Conservation (phyloP, 495 filamentous ascomycete genomes). For the Aspergillus sparsus region DNA sequence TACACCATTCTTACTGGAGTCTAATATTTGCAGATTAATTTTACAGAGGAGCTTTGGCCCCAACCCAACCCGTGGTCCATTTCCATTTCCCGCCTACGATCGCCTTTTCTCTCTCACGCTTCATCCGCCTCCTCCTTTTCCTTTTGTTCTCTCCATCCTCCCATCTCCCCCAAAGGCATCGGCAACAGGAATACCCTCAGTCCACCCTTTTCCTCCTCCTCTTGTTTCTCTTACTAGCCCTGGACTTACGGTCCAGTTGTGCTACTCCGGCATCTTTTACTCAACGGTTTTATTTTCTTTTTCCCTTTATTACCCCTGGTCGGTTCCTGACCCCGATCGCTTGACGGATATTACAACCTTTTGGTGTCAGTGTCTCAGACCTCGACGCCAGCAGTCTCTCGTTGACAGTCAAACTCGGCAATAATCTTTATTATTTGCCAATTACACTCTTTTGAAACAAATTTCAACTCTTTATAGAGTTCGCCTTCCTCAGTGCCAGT, state of each 20-base stretch:
- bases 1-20: conserved; percentile 14
- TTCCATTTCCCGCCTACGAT: conserved; percentile 27
- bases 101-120: conserved; percentile 15
- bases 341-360: conserved; percentile 10
- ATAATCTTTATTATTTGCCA: conserved; percentile 24
- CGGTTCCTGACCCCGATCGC: conserved; percentile 10
- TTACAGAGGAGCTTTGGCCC: conserved; percentile 23
- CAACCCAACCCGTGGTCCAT: conserved; percentile 26
- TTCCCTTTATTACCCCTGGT: conserved; percentile 14
- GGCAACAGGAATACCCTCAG: conserved; percentile 6
- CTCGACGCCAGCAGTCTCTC: conserved; percentile 37
- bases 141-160: conserved; percentile 4
- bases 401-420: conserved; percentile 30
- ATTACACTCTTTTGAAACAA: conserved; percentile 27
- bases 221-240: conserved; percentile 15
- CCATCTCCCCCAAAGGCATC: conserved; percentile 10
- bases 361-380: conserved; percentile 28
- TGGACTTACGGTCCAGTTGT: conserved; percentile 24
- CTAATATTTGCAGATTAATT: conserved; percentile 27
- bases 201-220: conserved; percentile 8
- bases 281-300: conserved; percentile 8
- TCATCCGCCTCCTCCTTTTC: conserved; percentile 4
- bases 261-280: not conserved
- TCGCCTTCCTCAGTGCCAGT: conserved; percentile 6
- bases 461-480: not conserved